Evolutionary conservation across 345 rosid species (phyloP), one percentile per base, ranked within the genome.

Genomic region (Populus euphratica): DNA sequence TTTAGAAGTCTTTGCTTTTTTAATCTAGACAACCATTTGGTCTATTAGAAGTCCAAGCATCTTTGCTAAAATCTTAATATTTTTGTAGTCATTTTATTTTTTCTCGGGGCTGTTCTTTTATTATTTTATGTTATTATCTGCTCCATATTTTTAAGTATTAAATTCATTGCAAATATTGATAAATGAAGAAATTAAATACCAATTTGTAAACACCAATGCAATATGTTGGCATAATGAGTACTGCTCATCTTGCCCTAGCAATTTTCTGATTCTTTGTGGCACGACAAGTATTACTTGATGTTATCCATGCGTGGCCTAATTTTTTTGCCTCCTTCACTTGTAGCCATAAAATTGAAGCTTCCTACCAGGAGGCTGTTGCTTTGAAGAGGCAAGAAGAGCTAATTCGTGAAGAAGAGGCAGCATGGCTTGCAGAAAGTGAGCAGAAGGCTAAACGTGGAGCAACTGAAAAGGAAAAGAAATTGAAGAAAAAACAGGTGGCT

Each of bases 351-450:
- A 90, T 93, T 83, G 96, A 93, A 84, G 92, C 84, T 85, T 89
- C 99, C 73, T 92, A 95, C 82, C 96, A 92, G 92, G 99, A 95
- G 84, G 94, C 97, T 50, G 92, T 92, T 85, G 97, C 99, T 66
- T 84, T 88, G 88, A 90, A 85, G 85, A 89, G 91, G 88, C 99
- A 95, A 83, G 99, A 95, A 77, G 97, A 93, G 86, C 91, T 95
- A 77, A 95, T 95, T 68, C 97, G 97, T 72, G 97, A 93, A 85
- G 98, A 94, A 86, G 98, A 95, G 86, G 96, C 86, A 78, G 94
- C 89, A 9, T 88, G 94, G 88, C 83, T 89, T 74, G 96, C 91
- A 76, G 97, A 83, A 82, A 90, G 83, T 63, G 95, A 91, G 87
- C 97, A 88, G 81, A 95, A 86, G 89, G 89, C 94, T 36, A 95